Base-by-base conservation (phyloP, 164 flowering plant genomes). In the Echeveria elegans region DNA sequence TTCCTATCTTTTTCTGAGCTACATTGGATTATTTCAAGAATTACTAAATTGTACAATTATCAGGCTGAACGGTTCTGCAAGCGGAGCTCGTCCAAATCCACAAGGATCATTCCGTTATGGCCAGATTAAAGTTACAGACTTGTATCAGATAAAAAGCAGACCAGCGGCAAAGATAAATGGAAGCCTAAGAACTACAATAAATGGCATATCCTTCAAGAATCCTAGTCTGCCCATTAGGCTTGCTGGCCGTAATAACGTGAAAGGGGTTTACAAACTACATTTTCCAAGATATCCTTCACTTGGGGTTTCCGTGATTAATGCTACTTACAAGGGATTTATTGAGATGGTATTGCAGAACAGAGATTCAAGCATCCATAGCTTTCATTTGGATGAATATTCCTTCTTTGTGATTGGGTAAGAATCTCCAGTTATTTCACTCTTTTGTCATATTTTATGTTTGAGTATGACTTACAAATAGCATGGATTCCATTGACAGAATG, bases 401-500 rank as follows among this genome's bases (percentile, higher is more conserved):
- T 82, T 88, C 75, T 89, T 83, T 70, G 87, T 88, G 10, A 93
- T 88, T 31, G 96, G 89, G 96, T 88, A 78, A 62, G 83, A 10
- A 53, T 26, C 28, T 32, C 29, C 34, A 19, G n/a, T n/a, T 9
- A 43, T 63, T 62, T 66, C 53, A 53, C 61, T 34, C 40, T 58
- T 19, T 21, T 14, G 8, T 5, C 19, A 24, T 43, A 4, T 37
- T 38, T 62, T 23, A 28, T 29, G 29, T 38, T 11, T 29, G 24
- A 19, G 65, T 24, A n/a, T 8, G 15, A 31, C 48, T 37, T 8
- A n/a, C n/a, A n/a, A n/a, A n/a, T n/a, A n/a, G n/a, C n/a, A n/a
- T n/a, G n/a, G n/a, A n/a, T 56, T 56, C 18, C 61, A 56, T 53
- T 23, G 1, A 28, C 83, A 93, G 98, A 72, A 87, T 93, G 94